Evolutionary conservation across 495 filamentous ascomycete genomes (phyloP), one percentile per base, ranked within the genome.

Genomic region (Penicillium goetzii): DNA sequence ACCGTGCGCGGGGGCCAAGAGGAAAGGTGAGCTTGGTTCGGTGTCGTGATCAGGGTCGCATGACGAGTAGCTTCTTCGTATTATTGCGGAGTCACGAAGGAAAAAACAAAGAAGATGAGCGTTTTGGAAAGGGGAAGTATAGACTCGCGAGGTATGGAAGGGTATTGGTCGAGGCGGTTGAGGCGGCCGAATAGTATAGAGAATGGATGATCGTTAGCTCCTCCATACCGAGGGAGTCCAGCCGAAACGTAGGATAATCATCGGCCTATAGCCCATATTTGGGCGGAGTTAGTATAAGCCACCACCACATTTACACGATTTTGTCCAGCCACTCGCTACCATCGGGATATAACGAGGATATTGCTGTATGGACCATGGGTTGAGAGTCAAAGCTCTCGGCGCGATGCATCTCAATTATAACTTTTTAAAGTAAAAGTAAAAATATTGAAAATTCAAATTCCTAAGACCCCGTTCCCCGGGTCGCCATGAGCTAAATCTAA

Each of bases 1-100:
- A 51, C 47, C 47, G 26, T 51, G 47, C 47, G 47, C 47, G 47
- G 21, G 47, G 47, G 25, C 25, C 25, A 51, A 28, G 25, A 51
- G 23, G 47, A 30, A 17, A 30, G 2, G 17, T 30, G 23, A n/a
- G 47, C 47, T 51, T 51, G 47, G 9, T 47, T 21, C 21, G 47
- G 47, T 51, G 25, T 26, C 25, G 47, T 51, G 47, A 51, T 51
- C 25, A 51, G 12, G 23, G 47, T 12, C 47, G 47, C 25, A 51
- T 30, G 47, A 51, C 25, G 47, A 30, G 19, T 47, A 23, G 14
- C 14, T 21, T 47, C 21, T 30, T 51, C 47, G 45, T 26, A 26
- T 26, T 14, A 7, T 26, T 14, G 23, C 45, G 47, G 25, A 51
- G 25, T 6, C 47, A 30, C 12, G 47, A 17, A 23, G 25, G 23